These are phyloP conservation scores for Pseudodiploospora longispora DNA, from an alignment of 2,329 filamentous ascomycete genomes.

Conservation along the genomic window DNA sequence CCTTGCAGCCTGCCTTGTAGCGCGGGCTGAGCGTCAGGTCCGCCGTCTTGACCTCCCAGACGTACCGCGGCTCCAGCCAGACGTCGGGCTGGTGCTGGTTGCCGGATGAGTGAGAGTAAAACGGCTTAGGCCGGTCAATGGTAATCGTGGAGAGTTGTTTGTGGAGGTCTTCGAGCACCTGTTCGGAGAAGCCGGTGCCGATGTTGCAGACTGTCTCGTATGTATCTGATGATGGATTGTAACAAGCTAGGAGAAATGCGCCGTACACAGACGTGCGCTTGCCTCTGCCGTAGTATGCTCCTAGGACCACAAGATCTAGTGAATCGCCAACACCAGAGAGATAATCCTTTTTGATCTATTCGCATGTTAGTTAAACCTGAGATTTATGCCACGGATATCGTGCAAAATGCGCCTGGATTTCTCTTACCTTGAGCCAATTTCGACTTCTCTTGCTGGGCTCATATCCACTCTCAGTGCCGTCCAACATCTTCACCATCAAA, in stretches of 20 bases:
- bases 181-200: conserved; percentile 92
- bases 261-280: conserved; percentile 95
- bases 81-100: conserved; percentile 94
- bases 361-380: no score
- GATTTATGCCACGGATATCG: no score
- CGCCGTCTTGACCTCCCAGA: conserved; percentile 97
- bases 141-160: conserved; percentile 63
- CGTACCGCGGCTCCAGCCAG: conserved; percentile 90
- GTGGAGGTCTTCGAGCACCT: conserved; percentile 83
- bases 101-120: conserved; percentile 78
- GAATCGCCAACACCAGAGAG: conserved; percentile 90
- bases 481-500: conserved; percentile 98
- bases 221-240: conserved; percentile 68
- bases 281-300: conserved; percentile 88
- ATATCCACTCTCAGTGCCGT: conserved; percentile 86
- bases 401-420: background rate
- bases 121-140: conserved; percentile 89
- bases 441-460: conserved; percentile 93
- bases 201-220: conserved; percentile 99
- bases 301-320: conserved; percentile 89
- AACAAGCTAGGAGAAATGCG: conserved; percentile 90
- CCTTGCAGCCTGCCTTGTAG: conserved; percentile 83
- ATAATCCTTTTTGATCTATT: conserved; percentile 93
- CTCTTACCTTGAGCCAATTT: conserved; percentile 86
- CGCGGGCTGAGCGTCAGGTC: conserved; percentile 87